These are phyloP conservation scores for Globisporangium spinosum DNA, from an alignment of 352 stramenopile species.

Conservation along the genomic window DNA sequence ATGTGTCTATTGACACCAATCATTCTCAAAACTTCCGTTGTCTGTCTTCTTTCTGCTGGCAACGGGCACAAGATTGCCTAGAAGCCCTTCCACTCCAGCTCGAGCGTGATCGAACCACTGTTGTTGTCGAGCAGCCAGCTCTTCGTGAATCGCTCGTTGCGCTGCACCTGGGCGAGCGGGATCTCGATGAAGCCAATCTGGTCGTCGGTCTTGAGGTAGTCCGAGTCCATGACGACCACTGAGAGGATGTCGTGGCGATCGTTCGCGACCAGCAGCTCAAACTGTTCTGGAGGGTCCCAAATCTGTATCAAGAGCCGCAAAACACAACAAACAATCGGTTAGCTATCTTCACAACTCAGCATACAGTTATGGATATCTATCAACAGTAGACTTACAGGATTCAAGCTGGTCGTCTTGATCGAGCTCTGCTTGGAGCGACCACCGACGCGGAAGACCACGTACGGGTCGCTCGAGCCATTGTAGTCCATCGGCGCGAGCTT, in stretches of 20 bases:
- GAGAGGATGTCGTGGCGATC: constrained; percentile 35
- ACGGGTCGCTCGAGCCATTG: constrained; percentile 42
- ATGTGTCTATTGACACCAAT: background rate
- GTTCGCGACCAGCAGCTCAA: constrained; percentile 38
- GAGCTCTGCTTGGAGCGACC: constrained; percentile 34
- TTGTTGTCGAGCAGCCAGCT: constrained; percentile 40
- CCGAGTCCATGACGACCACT: constrained; percentile 44
- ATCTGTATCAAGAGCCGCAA: constrained; percentile 23
- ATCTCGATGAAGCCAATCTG: constrained; percentile 39
- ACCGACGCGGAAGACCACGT: constrained; percentile 41
- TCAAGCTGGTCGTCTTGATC: constrained; percentile 35
- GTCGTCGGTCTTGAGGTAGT: constrained; percentile 45
- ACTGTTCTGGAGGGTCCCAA: constrained; percentile 43
- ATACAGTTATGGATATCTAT: background rate
- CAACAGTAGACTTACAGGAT: constrained; percentile 26
- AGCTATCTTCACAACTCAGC: background rate
- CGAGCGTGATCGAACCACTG: constrained; percentile 31
- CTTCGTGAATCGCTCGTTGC: constrained; percentile 24
- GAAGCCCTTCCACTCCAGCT: constrained; percentile 46
- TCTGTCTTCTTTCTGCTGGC: background rate
- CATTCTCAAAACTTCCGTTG: background rate
- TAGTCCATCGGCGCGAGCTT: constrained; percentile 37
- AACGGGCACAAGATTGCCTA: background rate
- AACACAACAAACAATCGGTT: background rate
- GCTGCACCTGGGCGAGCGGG: constrained; percentile 34